phyloP scores from a whole-genome alignment of 257 asterid species.

The Jasminum sambac region DNA sequence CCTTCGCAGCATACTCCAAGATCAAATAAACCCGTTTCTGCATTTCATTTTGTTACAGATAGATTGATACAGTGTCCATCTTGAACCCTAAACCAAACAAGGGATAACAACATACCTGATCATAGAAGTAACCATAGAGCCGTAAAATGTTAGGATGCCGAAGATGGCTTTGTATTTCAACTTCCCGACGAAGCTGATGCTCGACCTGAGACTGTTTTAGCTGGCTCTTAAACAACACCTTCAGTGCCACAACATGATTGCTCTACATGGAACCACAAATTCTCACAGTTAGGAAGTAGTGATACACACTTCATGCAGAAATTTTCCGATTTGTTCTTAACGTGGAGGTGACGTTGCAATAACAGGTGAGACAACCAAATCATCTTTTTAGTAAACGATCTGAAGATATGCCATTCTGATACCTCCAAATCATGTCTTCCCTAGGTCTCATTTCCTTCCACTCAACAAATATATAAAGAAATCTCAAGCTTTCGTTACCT shows the following conservation, averaged over 20 bases:
- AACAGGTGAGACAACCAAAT: neutral
- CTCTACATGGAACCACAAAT: constrained; percentile 44
- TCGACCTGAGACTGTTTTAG: constrained; percentile 83
- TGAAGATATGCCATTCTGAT: neutral
- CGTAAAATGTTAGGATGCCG: constrained; percentile 71
- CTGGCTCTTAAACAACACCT: constrained; percentile 78
- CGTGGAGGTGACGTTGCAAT: neutral
- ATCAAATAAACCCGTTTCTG: constrained; percentile 73
- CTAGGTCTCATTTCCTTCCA: neutral
- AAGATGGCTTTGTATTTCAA: constrained; percentile 78
- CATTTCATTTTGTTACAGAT: constrained; percentile 15
- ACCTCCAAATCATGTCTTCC: neutral
- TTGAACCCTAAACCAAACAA: neutral
- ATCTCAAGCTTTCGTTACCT: neutral
- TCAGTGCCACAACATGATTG: constrained; percentile 75
- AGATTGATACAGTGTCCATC: neutral
- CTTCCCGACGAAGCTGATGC: constrained; percentile 85
- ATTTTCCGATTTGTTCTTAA: neutral
- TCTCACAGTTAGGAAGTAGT: neutral
- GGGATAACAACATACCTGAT: constrained; percentile 47
- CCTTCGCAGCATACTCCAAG: constrained; percentile 88
- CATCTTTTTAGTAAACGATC: neutral
- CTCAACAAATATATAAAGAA: constrained; percentile 1
- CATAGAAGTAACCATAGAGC: constrained; percentile 72
- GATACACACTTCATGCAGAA: neutral